These are phyloP conservation scores for Vinca minor DNA, from an alignment of 257 asterid genomes.

Conservation along the genomic window DNA sequence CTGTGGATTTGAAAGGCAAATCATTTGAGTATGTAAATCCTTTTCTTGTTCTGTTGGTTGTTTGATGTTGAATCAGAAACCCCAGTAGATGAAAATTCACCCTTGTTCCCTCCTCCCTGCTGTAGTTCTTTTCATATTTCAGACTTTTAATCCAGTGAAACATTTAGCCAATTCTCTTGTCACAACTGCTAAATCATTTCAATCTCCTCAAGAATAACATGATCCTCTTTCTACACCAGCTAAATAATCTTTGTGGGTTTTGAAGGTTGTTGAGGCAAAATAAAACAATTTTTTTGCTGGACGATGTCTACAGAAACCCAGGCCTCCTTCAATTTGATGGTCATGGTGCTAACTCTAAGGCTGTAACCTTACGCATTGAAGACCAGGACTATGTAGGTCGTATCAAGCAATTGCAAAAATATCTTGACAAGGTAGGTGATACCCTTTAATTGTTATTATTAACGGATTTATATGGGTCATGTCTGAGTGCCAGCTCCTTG, in stretches of 20 bases:
- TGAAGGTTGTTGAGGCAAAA: conserved; percentile 73
- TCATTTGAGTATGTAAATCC: conserved; percentile 62
- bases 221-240: neutral
- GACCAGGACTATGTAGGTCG: conserved; percentile 89
- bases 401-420: conserved; percentile 54
- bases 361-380: conserved; percentile 71
- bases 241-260: conserved; percentile 5
- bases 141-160: neutral
- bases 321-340: conserved; percentile 98
- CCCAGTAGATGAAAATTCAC: no score
- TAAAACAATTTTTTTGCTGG: conserved; percentile 71
- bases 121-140: neutral
- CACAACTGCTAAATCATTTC: neutral
- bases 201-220: neutral
- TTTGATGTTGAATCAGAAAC: neutral
- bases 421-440: conserved; percentile 46
- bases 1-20: conserved; percentile 91
- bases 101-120: neutral
- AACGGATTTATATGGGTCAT: no score
- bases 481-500: no score
- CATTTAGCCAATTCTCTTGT: neutral
- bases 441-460: no score
- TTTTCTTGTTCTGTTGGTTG: conserved; percentile 6
- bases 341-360: conserved; percentile 85
- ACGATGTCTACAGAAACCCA: conserved; percentile 88